Percentiles rank a stretch among this genome's conserved stretches.
phyloP scores from a whole-genome alignment of 2,329 filamentous ascomycete genomes.

The Triangularia verruculosa region DNA sequence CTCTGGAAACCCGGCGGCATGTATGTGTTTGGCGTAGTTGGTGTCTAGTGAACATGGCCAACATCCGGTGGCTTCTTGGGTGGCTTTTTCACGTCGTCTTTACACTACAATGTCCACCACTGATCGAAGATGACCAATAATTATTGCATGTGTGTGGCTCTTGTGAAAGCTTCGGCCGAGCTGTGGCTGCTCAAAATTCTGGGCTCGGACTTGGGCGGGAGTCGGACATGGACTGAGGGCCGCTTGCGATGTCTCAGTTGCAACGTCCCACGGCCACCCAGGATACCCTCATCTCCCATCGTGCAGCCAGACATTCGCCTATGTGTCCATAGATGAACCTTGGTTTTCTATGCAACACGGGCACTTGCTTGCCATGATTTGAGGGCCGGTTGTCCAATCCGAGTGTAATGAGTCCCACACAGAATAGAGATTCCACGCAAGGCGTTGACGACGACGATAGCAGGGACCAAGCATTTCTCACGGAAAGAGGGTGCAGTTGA shows the following conservation, averaged over 20 bases:
- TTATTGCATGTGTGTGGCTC: neutral
- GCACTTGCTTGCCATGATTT: neutral
- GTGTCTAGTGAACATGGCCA: neutral
- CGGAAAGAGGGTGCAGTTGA: neutral
- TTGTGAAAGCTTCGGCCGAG: neutral
- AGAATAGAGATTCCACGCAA: neutral
- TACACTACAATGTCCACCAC: neutral
- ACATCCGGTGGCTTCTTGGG: neutral
- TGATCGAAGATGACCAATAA: neutral
- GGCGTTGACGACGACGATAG: neutral
- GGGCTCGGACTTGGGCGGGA: neutral
- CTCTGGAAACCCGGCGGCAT: neutral
- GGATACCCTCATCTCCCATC: constrained; percentile 1
- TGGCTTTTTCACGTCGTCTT: neutral
- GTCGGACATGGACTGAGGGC: constrained; percentile 7
- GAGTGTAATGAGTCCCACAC: neutral
- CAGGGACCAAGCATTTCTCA: neutral
- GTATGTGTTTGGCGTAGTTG: neutral
- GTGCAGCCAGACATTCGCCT: neutral
- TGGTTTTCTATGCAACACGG: neutral
- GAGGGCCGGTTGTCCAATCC: neutral
- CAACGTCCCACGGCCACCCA: constrained; percentile 7
- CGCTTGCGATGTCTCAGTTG: constrained; percentile 11
- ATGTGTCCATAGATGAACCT: neutral
- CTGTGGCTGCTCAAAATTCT: neutral